Evolutionary conservation across 2,329 filamentous ascomycete species (phyloP), one percentile per base, ranked within the genome.

Genomic region (Mycosphaerella sp.): DNA sequence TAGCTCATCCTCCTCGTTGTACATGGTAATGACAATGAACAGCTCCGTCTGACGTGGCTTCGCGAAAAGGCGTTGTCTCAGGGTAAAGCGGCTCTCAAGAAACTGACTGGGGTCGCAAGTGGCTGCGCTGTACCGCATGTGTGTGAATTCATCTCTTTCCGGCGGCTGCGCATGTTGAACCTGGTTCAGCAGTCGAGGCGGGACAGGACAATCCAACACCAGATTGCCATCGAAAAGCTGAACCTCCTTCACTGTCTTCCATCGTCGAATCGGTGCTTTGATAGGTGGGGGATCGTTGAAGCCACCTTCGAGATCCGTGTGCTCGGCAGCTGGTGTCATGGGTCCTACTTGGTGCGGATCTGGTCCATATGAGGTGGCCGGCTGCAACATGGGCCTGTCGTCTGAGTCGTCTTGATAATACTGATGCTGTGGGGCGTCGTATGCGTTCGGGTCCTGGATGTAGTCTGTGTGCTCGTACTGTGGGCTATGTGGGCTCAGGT

Each of bases 201-300:
- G 91, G 52, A 98, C 88, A 0, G 93, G 93, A 67, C 93, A 98
- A 70, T 98, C 93, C 3, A 98, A 82, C 34, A 98, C 90, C 63
- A 98, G 79, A 71, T 98, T 98, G 58, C 93, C 93, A 60, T 94
- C 86, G 76, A 95, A 98, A 47, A 98, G 73, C 63, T 94, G 65
- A 48, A 98, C 91, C 74, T 96, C 89, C 73, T 97, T 98, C 43
- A 98, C 91, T 0, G 93, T 98, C 77, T 97, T 98, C 87, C 89
- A 97, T 68, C 93, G 80, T 69, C 87, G 85, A 60, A 97, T 82
- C 4, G 79, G 79, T 57, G 74, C 79, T 50, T 76, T 79, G 59
- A 75, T 75, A 54, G 73, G 73, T 10, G 71, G 69, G 28, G 71
- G 67, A 51, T 75, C 72, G 17, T 69, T 62, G 53, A 70, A 72